Evolutionary conservation across 1,284 basidiomycete species (phyloP).

Genomic region (Trametes pubescens): DNA sequence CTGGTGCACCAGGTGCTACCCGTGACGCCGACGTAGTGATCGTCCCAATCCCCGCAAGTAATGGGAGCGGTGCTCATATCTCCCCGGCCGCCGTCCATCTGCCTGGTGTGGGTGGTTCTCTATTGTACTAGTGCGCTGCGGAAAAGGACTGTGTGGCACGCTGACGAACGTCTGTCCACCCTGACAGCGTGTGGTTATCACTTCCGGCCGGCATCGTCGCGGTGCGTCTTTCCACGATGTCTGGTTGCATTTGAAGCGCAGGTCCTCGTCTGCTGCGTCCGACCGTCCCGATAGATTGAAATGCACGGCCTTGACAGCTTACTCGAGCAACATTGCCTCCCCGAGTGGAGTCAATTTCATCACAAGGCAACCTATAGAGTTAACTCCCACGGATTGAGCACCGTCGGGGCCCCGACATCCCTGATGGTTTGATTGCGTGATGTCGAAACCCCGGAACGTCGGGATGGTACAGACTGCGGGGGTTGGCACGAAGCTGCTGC

Average conservation of each 20-base stretch:
- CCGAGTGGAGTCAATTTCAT: neutral
- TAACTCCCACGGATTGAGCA: constrained; percentile 21
- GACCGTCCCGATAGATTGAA: constrained; percentile 15
- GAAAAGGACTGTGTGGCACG: constrained; percentile 9
- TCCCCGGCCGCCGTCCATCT: neutral
- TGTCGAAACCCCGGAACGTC: constrained; percentile 13
- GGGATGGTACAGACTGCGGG: constrained; percentile 9
- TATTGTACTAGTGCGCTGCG: constrained; percentile 8
- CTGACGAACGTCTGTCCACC: neutral
- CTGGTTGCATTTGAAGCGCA: constrained; percentile 1
- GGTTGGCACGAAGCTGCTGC: constrained; percentile 25
- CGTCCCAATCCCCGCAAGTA: neutral
- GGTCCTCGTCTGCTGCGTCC: constrained; percentile 23
- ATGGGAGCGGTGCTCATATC: neutral
- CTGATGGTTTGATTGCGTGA: constrained; percentile 28
- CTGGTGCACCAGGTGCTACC: neutral
- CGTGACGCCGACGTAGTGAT: neutral
- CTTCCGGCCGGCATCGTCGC: constrained; percentile 1
- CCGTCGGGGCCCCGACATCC: constrained; percentile 29
- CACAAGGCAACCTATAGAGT: neutral
- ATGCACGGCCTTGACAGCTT: neutral
- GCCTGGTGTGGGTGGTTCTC: neutral
- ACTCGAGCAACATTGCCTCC: neutral
- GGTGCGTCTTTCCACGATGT: constrained; percentile 13
- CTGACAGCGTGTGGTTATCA: constrained; percentile 1